Evolutionary conservation across 306 rosid species (phyloP), one percentile per base, ranked within the genome.

Genomic region (Malus orientalis): DNA sequence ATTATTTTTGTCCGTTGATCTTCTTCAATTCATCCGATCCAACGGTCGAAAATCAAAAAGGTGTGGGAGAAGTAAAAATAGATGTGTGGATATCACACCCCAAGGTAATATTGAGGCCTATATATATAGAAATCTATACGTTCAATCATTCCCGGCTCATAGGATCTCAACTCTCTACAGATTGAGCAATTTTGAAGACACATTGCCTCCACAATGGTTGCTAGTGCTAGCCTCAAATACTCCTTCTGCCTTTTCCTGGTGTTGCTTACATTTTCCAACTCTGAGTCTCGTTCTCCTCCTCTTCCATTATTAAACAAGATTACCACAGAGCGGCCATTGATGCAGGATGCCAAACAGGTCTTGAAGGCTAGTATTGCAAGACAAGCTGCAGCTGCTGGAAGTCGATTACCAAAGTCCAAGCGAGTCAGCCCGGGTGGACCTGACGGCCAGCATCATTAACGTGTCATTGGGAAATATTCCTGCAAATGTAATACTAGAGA

Each of bases 391-490:
- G 44, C 69, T 8, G 40, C 25, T 14, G 67, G 53, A 58, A 15
- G 49, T 57, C 14, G 27, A 59, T n/a, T 13, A 29, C 8, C 15
- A 16, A 72, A n/a, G 20, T 23, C 76, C 20, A 69, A 81, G 69
- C 67, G 84, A 23, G 55, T n/a, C 10, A 81, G 72, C 55, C 90
- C 87, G 0, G 83, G 87, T 0, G 84, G 86, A 53, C 87, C 87
- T 33, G 86, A 86, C 45, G 82, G 80, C 20, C 49, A 68, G 3
- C 87, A 86, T 23, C 86, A 86, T 68, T 85, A 51, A 66, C 8
- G 4, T 64, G 25, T 64, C 45, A 64, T 64, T 64, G 38, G 38
- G 38, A 5, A 33, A 33, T 33, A 33, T 5, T 33, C 7, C 0
- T 33, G 7, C 36, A 33, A 33, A 0, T 0, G 40, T 36, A 6